These are phyloP conservation scores for Mycena venus DNA, from an alignment of 768 basidiomycete species.

Conservation along the genomic window DNA sequence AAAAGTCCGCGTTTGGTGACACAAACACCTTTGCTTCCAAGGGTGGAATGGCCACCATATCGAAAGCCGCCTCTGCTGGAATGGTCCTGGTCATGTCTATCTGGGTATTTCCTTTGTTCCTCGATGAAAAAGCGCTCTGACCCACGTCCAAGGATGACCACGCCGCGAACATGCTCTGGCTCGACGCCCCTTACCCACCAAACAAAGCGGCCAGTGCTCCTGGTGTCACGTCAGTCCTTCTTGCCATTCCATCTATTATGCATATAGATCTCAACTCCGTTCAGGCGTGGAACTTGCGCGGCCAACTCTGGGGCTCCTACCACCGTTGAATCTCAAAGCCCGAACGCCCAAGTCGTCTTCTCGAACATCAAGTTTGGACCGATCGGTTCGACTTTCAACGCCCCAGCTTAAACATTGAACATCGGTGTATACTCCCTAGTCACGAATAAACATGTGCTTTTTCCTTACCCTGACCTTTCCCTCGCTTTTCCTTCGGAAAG, in stretches of 20 bases:
- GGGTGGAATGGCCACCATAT: conserved; percentile 46
- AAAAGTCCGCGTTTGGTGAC: too few relatives aligned
- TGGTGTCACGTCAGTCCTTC: neutral
- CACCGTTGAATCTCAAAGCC: neutral
- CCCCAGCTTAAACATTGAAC: neutral
- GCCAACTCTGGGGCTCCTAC: neutral
- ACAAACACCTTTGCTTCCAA: conserved; percentile 50
- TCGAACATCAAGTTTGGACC: conserved; percentile 6
- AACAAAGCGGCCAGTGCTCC: neutral
- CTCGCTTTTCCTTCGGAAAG: neutral
- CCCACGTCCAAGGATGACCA: neutral
- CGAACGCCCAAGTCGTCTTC: neutral
- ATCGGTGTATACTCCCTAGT: neutral
- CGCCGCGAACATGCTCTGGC: neutral
- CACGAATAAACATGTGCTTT: neutral
- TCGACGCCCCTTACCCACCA: neutral
- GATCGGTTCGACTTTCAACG: neutral
- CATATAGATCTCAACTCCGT: neutral
- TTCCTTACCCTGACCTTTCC: neutral
- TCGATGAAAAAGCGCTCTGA: neutral
- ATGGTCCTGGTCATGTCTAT: neutral
- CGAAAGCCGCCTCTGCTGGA: neutral
- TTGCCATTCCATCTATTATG: neutral
- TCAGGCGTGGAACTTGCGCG: neutral
- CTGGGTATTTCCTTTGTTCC: neutral